phyloP scores from a whole-genome alignment of 202 grass and related monocot genomes.

The Panicum hallii region DNA sequence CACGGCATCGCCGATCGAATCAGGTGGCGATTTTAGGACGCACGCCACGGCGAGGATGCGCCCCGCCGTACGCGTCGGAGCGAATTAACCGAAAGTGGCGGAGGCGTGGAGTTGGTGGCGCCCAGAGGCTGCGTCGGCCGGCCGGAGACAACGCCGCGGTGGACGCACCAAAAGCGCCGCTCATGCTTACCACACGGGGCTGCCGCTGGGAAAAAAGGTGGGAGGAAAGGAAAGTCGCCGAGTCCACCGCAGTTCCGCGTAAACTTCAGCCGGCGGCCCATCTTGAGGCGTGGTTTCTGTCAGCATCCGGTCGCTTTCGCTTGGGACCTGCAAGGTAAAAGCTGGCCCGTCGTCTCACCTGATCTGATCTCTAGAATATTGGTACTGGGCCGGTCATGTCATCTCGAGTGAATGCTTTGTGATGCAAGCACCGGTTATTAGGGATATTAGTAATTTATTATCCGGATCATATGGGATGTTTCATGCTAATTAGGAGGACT shows the following conservation, averaged over 20 bases:
- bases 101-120: constrained; percentile 26
- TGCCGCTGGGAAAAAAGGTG: not conserved
- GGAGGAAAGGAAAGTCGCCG: not conserved
- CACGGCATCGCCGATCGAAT: not conserved
- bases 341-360: not conserved
- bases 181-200: not conserved
- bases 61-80: not conserved
- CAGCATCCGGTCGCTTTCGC: not conserved
- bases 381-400: constrained; percentile 2
- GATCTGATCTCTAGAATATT: constrained; percentile 24
- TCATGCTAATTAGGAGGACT: too few relatives aligned
- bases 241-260: not conserved
- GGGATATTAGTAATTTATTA: too few relatives aligned
- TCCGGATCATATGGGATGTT: too few relatives aligned
- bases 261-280: not conserved
- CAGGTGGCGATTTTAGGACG: not conserved
- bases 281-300: not conserved
- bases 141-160: not conserved
- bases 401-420: constrained; percentile 28
- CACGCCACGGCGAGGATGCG: constrained; percentile 31
- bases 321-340: not conserved
- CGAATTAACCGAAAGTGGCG: constrained; percentile 46
- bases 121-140: not conserved
- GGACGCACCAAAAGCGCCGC: constrained; percentile 10
- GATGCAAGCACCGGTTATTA: constrained; percentile 5